Evolutionary conservation across 352 stramenopile species (phyloP), one percentile per base, ranked within the genome.

Genomic region (Phytophthora brassicae): DNA sequence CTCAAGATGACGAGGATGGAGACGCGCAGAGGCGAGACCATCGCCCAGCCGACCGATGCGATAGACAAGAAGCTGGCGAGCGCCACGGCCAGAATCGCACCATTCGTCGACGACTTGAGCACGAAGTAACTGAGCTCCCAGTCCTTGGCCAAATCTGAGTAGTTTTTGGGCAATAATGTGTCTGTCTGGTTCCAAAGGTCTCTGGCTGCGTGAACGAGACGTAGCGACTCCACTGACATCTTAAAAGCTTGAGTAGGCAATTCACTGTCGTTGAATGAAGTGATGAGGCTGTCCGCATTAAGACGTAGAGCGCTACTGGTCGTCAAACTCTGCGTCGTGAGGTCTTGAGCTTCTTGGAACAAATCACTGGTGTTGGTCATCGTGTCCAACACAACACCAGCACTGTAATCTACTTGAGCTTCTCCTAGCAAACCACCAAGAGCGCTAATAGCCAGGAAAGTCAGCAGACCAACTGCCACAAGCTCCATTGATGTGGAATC

Each of bases 341-440:
- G 38, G 1, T 60, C 46, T 35, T 79, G 79, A 14, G 79, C 65
- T 12, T 72, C 56, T 19, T 67, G 53, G 38, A 94, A 91, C 39
- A 76, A 57, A 26, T 76, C 42, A 39, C 80, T 92, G 3, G 72
- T 76, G 58, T 94, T 94, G 35, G 69, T 75, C 82, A 94, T 90
- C 17, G 81, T 84, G 47, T 88, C 73, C 36, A 75, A 71, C 51
- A 92, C 72, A 26, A 90, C 71, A 8, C 84, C 74, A n/a, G 83
- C 78, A 49, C 82, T 90, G 77, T 94, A 94, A 66, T 94, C 82
- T 24, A 92, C 81, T 48, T 94, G 84, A 24, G 80, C 84, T 62
- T 92, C 82, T 46, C 82, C 84, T 26, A 94, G 59, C 13, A 94
- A 66, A 9, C 84, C 84, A 7, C 79, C 81, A 9, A 94, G 60